Percentiles rank a stretch among this genome's conserved stretches.
Evolutionary conservation across 768 basidiomycete species (phyloP).

Genomic region (Tricholomella constricta): DNA sequence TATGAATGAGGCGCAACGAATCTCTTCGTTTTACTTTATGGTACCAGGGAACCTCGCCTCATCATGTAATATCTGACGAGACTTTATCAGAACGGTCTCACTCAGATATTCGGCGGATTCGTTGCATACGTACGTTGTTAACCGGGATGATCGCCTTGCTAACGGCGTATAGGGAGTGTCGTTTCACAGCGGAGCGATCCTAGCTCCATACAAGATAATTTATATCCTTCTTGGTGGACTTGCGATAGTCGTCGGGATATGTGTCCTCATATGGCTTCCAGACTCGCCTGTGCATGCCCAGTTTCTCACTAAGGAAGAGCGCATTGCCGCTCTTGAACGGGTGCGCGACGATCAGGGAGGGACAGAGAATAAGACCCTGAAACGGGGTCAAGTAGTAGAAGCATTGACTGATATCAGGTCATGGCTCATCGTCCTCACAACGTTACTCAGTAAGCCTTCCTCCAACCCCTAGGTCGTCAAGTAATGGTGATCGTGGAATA

Average conservation of each 20-base stretch:
- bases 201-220: constrained; percentile 64
- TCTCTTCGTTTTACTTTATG: constrained; percentile 71
- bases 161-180: constrained; percentile 50
- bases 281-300: constrained; percentile 65
- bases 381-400: constrained; percentile 59
- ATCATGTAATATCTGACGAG: not conserved
- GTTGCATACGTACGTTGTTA: constrained; percentile 54
- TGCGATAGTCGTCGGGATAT: constrained; percentile 58
- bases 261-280: constrained; percentile 61
- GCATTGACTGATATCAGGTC: constrained; percentile 59
- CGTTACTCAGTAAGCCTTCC: constrained; percentile 51
- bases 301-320: constrained; percentile 58
- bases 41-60: constrained; percentile 28
- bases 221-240: constrained; percentile 62
- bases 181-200: constrained; percentile 45
- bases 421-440: constrained; percentile 63
- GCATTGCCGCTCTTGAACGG: constrained; percentile 63
- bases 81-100: constrained; percentile 52
- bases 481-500: constrained; percentile 24
- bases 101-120: constrained; percentile 62
- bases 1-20: constrained; percentile 46
- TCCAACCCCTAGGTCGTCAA: not conserved
- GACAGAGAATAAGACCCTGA: constrained; percentile 59
- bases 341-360: constrained; percentile 70
- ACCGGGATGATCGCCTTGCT: not conserved